These are phyloP conservation scores for Brassica napus DNA, from an alignment of 345 rosid genomes.

Conservation along the genomic window Da-Ae NC_063436.1:8932501-8933000, in stretches of 20 bases:
- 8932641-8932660: neutral
- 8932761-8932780: neutral
- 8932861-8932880: neutral
- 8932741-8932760: slow-evolving; percentile 14
- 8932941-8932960: neutral
- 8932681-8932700: neutral
- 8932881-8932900: neutral
- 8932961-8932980: neutral
- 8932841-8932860: slow-evolving; percentile 20
- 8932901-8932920: neutral
- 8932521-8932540: slow-evolving; percentile 21
- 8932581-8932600: slow-evolving; percentile 2
- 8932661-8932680: neutral
- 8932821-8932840: slow-evolving; percentile 7
- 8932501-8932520: slow-evolving; percentile 11
- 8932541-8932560: slow-evolving; percentile 16
- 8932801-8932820: neutral
- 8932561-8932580: neutral
- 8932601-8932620: neutral
- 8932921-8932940: neutral
- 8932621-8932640: neutral
- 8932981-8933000: neutral
- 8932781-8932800: neutral
- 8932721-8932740: slow-evolving; percentile 8
- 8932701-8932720: neutral